Evolutionary conservation across 202 grass and related monocot genomes (phyloP), one percentile per base, ranked within the genome.

Genomic region (Carex arenaria): DNA sequence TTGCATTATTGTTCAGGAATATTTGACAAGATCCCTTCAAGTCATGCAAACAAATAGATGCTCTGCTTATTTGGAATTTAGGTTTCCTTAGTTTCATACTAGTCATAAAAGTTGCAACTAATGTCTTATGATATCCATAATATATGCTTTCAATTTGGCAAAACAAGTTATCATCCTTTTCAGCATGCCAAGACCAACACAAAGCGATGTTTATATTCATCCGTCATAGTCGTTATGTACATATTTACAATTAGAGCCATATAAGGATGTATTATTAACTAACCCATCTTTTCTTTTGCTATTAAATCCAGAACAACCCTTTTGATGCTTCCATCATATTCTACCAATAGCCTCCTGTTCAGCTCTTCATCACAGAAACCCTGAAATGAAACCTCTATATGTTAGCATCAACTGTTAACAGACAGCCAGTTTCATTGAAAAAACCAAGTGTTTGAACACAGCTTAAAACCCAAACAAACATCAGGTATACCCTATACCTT

Each of bases 291-390:
- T 84, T 92, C 94, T 83, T 87, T 91, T 69, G 92, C 80, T 28
- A 97, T 82, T 70, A 97, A 90, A 66, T 92, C 84, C 85, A 94
- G 61, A 72, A 94, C 92, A 52, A 89, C 92, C 52, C 85, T 89
- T 72, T 97, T 97, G 79, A 97, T 97, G 88, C 94, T 97, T 80
- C 92, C 94, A 2, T 79, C 88, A 38, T 97, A 81, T 87, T 89
- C 91, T 7, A 45, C 64, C 9, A 97, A 90, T 84, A 91, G 52
- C 79, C 90, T 85, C 87, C 88, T 92, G 87, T 97, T 97, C 54
- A 76, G 78, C 36, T 87, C 85, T 12, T 86, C 84, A 76, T 97
- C 92, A 28, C 79, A 54, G 17, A 97, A 97, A 36, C 94, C 94
- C 92, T 97, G 87, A 66, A 84, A 72, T 72, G 14, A 1, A 78